Evolutionary conservation across 495 filamentous ascomycete species (phyloP).

Genomic region (Podospora fimiseda): DNA sequence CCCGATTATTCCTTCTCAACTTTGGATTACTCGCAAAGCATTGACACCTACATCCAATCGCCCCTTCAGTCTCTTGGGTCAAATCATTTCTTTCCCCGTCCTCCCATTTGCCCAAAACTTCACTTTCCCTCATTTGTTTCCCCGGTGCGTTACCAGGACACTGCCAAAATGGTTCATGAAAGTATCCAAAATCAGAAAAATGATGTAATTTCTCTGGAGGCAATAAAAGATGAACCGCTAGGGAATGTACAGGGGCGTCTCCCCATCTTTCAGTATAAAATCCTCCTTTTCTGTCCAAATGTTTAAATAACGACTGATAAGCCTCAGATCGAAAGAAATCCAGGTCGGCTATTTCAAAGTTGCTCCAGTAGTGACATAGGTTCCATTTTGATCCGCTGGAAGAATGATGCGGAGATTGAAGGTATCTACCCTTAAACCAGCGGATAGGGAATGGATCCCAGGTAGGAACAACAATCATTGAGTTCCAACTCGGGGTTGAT

Average conservation of each 20-base stretch:
- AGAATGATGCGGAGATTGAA: constrained; percentile 28
- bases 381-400: constrained; percentile 40
- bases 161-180: constrained; percentile 44
- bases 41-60: constrained; percentile 39
- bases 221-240: constrained; percentile 46
- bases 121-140: constrained; percentile 30
- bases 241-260: constrained; percentile 47
- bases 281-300: constrained; percentile 44
- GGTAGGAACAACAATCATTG: no score
- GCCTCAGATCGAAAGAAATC: constrained; percentile 45
- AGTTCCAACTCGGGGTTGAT: constrained; percentile 32
- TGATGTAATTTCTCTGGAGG: constrained; percentile 46
- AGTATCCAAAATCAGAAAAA: constrained; percentile 48
- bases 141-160: constrained; percentile 39
- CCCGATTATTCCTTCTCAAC: constrained; percentile 1
- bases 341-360: constrained; percentile 52
- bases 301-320: constrained; percentile 44
- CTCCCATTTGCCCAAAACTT: constrained; percentile 21
- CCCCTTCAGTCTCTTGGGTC: constrained; percentile 29
- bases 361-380: constrained; percentile 53
- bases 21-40: constrained; percentile 23
- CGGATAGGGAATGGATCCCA: constrained; percentile 33
- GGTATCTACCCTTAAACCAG: constrained; percentile 28
- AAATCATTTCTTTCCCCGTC: constrained; percentile 6
- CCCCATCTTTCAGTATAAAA: constrained; percentile 54